These are phyloP conservation scores for Actinidia chinensis DNA, from an alignment of 179 eudicot species.

Conservation along the genomic window DNA sequence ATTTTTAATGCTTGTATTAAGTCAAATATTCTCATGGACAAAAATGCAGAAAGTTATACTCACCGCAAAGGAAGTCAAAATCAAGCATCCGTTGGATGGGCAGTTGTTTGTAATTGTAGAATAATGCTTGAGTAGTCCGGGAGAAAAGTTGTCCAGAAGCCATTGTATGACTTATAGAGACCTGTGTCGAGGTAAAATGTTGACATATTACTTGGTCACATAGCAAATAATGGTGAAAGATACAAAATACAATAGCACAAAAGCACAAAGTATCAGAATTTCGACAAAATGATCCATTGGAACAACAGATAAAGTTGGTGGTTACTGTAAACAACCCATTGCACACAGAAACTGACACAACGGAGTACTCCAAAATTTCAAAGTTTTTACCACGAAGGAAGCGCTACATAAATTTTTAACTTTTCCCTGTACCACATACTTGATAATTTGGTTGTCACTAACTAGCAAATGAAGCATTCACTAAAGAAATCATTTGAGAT, in stretches of 20 bases:
- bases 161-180: conserved; percentile 51
- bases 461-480: background rate
- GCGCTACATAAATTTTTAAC: too few relatives aligned
- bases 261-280: background rate
- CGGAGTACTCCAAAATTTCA: background rate
- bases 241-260: background rate
- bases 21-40: background rate
- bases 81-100: conserved; percentile 99
- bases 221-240: background rate
- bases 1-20: background rate
- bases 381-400: background rate
- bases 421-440: background rate
- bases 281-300: background rate
- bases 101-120: conserved; percentile 92
- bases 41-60: conserved; percentile 12
- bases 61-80: conserved; percentile 99
- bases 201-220: background rate
- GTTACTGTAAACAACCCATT: background rate
- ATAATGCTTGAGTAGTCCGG: conserved; percentile 88
- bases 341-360: background rate
- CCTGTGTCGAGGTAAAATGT: conserved; percentile 28
- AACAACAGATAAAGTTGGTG: background rate
- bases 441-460: background rate
- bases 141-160: conserved; percentile 96
- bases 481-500: background rate